Evolutionary conservation across 768 basidiomycete species (phyloP), one percentile per base, ranked within the genome.

Genomic region (Tylopilus rubrobrunneus): DNA sequence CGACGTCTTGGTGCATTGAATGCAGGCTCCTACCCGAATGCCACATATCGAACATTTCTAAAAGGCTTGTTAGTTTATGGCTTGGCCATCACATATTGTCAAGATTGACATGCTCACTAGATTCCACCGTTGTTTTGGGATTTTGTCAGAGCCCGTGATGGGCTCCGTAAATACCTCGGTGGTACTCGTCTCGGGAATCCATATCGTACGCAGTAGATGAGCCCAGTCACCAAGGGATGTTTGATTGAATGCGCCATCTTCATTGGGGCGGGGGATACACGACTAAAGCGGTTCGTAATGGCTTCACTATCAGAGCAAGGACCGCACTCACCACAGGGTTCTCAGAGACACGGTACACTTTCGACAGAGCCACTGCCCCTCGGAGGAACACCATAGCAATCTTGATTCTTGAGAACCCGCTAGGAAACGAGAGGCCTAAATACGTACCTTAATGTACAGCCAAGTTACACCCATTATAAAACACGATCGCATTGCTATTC

Each of bases 161-260:
- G 97, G 97, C 64, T 99, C 97, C 97, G 98, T 98, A 67, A 98
- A 97, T 10, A 93, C 88, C 41, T 93, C 87, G 68, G 98, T 98
- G 19, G 86, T 86, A 1, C 86, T 82, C 15, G 92, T 90, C 68
- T 98, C 96, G 0, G 96, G 95, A 3, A 98, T 85, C 92, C 93
- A 99, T 49, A 99, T 95, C 4, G 96, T 93, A 63, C 97, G 98
- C 0, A 98, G 78, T 0, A 99, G 76, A 68, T 99, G 97, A 0
- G 94, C 89, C 97, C 97, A 99, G 56, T 92, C 87, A 0, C 92
- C 93, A 29, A 86, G 78, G 0, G 84, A 79, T 0, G 97, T 98
- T 70, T 99, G 97, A 67, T 99, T 99, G 78, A 98, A 99, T 1
- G 97, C 97, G 19, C 97, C 97, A 6, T 90, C 95, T 72, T 98